Conservation (phyloP, 257 asterid species). For the Solanum etuberosum region DNA sequence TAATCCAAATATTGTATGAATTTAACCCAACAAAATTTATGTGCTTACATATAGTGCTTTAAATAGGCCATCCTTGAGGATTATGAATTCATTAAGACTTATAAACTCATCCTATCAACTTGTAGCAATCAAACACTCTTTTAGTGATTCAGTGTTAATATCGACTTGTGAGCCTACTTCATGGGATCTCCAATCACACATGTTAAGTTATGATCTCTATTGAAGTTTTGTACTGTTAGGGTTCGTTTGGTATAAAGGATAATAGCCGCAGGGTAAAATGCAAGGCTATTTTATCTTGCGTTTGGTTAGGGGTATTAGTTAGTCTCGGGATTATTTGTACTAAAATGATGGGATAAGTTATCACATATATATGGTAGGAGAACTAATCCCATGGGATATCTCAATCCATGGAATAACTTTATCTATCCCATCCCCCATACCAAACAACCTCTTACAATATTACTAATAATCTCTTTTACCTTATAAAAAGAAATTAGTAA, state of each 20-base stretch:
- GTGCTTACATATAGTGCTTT: not conserved
- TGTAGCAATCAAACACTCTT: not conserved
- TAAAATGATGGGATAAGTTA: not conserved
- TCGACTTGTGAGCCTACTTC: not conserved
- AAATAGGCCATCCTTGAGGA: not conserved
- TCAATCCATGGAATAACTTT: not conserved
- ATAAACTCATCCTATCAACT: not conserved
- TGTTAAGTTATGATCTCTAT: not conserved
- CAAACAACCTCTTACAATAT: not conserved
- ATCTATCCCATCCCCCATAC: not conserved
- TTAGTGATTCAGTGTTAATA: not conserved
- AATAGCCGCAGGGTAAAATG: not conserved
- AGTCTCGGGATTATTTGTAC: not conserved
- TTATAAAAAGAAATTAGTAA: not conserved
- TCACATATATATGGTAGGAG: not conserved
- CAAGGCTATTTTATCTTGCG: too few species aligned
- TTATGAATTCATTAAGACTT: not conserved
- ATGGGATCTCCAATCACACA: not conserved
- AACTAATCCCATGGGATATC: not conserved
- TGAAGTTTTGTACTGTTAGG: not conserved
- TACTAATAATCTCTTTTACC: not conserved
- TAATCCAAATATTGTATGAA: not conserved
- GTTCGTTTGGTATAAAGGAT: not conserved
- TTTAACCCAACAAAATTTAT: not conserved
- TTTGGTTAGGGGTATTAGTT: not conserved